Conservation (phyloP, 2,329 filamentous ascomycete genomes). For the Sporothrix curviconia region DNA sequence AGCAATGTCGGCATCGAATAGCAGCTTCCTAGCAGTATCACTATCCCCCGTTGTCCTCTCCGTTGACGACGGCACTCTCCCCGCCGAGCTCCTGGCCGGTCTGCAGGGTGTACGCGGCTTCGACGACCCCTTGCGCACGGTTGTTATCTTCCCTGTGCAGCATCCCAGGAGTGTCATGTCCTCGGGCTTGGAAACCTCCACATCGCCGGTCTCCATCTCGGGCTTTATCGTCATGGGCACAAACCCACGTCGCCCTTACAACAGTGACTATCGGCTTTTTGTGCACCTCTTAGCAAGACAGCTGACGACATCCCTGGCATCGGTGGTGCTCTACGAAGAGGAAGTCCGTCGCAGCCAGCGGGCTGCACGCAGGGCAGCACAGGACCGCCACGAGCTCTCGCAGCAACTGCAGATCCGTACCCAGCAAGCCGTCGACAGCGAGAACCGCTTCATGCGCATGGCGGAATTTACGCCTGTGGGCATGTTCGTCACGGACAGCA, state of each 20-base stretch:
- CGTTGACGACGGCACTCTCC: slow-evolving; percentile 59
- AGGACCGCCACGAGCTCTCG: slow-evolving; percentile 71
- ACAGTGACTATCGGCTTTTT: slow-evolving; percentile 74
- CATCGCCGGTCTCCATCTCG: slow-evolving; percentile 56
- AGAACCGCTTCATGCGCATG: slow-evolving; percentile 77
- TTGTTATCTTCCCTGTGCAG: slow-evolving; percentile 73
- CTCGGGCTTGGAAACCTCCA: neutral
- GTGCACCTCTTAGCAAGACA: slow-evolving; percentile 68
- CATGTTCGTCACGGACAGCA: slow-evolving; percentile 72
- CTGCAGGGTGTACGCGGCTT: slow-evolving; percentile 57
- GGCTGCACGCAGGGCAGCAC: slow-evolving; percentile 66
- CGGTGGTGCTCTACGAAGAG: slow-evolving; percentile 75
- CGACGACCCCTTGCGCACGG: slow-evolving; percentile 60
- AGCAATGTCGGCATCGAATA: slow-evolving; percentile 52
- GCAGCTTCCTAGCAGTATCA: neutral
- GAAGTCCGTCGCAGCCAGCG: slow-evolving; percentile 69
- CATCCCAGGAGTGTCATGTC: slow-evolving; percentile 55
- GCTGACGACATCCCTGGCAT: slow-evolving; percentile 71
- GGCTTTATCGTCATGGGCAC: slow-evolving; percentile 74
- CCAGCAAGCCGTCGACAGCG: slow-evolving; percentile 57
- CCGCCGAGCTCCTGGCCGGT: slow-evolving; percentile 56
- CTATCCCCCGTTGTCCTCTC: slow-evolving; percentile 58
- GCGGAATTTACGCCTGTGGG: slow-evolving; percentile 78
- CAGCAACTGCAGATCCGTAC: slow-evolving; percentile 64
- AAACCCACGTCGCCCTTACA: slow-evolving; percentile 71